Evolutionary conservation across 345 rosid species (phyloP), one percentile per base, ranked within the genome.

Genomic region (Mallotus nudiflorus): DNA sequence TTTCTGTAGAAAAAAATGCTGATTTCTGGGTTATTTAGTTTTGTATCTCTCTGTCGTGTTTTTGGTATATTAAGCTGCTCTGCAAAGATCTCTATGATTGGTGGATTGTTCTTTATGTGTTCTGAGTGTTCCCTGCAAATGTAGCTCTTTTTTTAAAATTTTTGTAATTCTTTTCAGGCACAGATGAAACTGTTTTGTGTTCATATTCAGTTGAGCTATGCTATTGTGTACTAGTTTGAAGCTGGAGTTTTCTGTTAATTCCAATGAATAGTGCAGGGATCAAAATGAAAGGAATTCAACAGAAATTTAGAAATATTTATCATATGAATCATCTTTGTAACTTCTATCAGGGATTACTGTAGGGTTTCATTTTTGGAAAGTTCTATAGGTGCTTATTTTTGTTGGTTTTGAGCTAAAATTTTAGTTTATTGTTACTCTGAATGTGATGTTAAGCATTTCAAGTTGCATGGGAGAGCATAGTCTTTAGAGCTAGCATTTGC

Each of bases 391-490:
- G 54, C 57, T 72, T 75, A 29, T 61, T 59, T 20, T 10, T 11
- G 1, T 69, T 45, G 29, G 45, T 44, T 54, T 25, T 55, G 65
- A 53, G 40, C 49, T 53, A 62, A 54, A 71, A 65, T 15, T 48
- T 57, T 40, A 33, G 24, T 40, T 68, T 24, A 25, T 62, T 70
- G 69, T 52, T 16, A 18, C 52, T 71, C 0, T 39, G 18, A 22
- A 1, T 63, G 19, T 76, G 73, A 71, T 27, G 49, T n/a, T 73
- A 69, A 72, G 68, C 55, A 15, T 42, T 66, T 66, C 18, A 22
- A 55, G 81, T 79, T 86, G 77, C 75, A 84, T 89, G 95, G 89
- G 84, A 83, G 81, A 74, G 63, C 52, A 70, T 16, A 71, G 68
- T 58, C 66, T 60, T 9, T 70, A 64, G 61, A 70, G 72, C 68